Base-by-base conservation (phyloP, 106 monocot genomes). In the Cymbidium sinense region DNA sequence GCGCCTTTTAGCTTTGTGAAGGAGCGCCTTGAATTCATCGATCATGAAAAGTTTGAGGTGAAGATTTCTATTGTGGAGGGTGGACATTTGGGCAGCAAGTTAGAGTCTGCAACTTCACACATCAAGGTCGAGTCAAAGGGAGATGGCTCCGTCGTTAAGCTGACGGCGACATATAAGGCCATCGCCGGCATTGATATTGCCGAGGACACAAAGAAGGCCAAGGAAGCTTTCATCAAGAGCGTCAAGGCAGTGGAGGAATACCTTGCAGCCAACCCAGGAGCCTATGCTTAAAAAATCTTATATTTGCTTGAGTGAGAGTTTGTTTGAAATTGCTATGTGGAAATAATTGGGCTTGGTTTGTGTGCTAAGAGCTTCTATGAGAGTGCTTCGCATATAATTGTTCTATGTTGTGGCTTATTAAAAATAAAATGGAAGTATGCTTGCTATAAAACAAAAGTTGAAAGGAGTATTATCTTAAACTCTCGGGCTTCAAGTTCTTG, bases 241-340 rank as follows among this genome's bases (percentile, higher is more conserved):
- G 43, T 86, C 50, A 86, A 86, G 75, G 75, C 80, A 7, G 82
- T 58, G 4, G 86, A 86, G 18, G 81, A 58, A 2, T 81, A 78
- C 36, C 88, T 89, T 72, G 21, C 80, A 3, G 88, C 83, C 25
- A 86, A 88, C 19, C 82, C 88, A 41, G 77, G 50, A 43, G 77
- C 80, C 50, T 88, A 83, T 81, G 82, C 73, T 9, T 82, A 64
- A 47, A 47, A 15, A 47, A 2, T 15, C 13, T 47, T 2, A 0
- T 13, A 11, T 47, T 47, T 47, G 47, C 47, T 47, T 1, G 47
- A 47, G 47, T 2, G 13, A 13, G 47, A 47, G 47, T 47, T 11
- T 47, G 17, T 2, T 58, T 20, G 21, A 23, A 23, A 58, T 58
- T 58, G 58, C 23, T 21, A 6, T 3, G 58, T 58, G 58, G 23